Conservation (phyloP, 2,329 filamentous ascomycete species). For the Pyrenophora tritici-repentis region DNA sequence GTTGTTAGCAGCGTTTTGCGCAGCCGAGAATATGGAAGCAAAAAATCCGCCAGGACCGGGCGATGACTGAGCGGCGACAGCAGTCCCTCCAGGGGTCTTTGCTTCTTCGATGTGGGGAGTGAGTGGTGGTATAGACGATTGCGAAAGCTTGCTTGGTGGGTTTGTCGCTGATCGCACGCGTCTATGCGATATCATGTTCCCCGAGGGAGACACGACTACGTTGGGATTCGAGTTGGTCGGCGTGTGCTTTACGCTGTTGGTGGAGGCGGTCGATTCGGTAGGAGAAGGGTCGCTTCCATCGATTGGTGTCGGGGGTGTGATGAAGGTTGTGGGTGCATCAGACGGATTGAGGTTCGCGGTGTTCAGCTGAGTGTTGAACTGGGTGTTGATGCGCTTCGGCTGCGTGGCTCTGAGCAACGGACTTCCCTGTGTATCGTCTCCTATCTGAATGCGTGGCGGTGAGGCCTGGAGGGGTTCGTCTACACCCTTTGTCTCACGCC, state of each 20-base stretch:
- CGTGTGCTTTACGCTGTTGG: conserved; percentile 29
- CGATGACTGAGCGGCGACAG: conserved; percentile 52
- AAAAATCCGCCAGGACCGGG: conserved; percentile 72
- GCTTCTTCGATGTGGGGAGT: conserved; percentile 76
- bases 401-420: conserved; percentile 29
- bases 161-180: conserved; percentile 63
- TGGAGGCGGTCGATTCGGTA: conserved; percentile 33
- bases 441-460: conserved; percentile 38
- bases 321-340: conserved; percentile 60
- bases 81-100: conserved; percentile 62
- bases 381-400: conserved; percentile 46
- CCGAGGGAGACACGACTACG: conserved; percentile 66
- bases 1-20: conserved; percentile 85
- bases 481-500: conserved; percentile 36
- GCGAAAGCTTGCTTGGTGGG: conserved; percentile 84
- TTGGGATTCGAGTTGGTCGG: conserved; percentile 49
- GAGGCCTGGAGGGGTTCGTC: conserved; percentile 36
- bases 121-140: conserved; percentile 66
- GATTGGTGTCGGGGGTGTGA: conserved; percentile 68
- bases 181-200: conserved; percentile 76
- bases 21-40: conserved; percentile 88
- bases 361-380: too few species aligned
- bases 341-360: conserved; percentile 49
- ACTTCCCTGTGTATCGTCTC: conserved; percentile 39
- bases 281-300: conserved; percentile 49